These are phyloP conservation scores for Lentinula aciculospora DNA, from an alignment of 768 basidiomycete genomes.

Conservation along the genomic window DNA sequence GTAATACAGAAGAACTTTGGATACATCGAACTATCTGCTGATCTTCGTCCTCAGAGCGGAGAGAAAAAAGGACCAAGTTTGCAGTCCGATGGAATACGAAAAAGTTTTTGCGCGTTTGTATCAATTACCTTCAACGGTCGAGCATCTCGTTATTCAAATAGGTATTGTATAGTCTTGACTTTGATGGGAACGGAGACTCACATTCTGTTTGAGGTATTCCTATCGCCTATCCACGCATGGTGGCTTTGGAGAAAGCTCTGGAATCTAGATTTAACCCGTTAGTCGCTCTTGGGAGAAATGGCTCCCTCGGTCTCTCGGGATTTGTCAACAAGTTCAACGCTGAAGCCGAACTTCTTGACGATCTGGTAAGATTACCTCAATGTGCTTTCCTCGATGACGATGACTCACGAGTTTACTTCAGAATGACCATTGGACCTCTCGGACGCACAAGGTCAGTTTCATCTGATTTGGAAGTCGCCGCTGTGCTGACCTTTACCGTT, in stretches of 20 bases:
- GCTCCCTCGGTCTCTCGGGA: conserved; percentile 62
- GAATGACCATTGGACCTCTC: conserved; percentile 93
- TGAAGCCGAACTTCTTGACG: conserved; percentile 92
- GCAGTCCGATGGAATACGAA: conserved; percentile 66
- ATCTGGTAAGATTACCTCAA: conserved; percentile 49
- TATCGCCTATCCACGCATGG: conserved; percentile 91
- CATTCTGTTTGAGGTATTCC: conserved; percentile 48
- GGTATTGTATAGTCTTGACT: conserved; percentile 33
- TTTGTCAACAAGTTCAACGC: conserved; percentile 89
- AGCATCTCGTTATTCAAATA: conserved; percentile 81
- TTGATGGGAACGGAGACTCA: not conserved
- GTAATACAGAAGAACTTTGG: conserved; percentile 30
- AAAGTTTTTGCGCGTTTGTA: conserved; percentile 62
- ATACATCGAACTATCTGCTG: conserved; percentile 5
- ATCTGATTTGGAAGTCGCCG: not conserved
- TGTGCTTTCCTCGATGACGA: not conserved
- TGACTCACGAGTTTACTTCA: conserved; percentile 20
- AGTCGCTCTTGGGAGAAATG: conserved; percentile 63
- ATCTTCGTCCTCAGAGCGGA: conserved; percentile 57
- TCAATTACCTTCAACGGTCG: conserved; percentile 55
- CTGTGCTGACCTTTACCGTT: not conserved
- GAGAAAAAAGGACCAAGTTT: conserved; percentile 76
- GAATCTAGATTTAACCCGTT: conserved; percentile 85
- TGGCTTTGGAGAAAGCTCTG: conserved; percentile 76
- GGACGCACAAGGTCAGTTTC: conserved; percentile 57